Evolutionary conservation across 2,329 filamentous ascomycete genomes (phyloP).

Genomic region (Talaromyces sp.): DNA sequence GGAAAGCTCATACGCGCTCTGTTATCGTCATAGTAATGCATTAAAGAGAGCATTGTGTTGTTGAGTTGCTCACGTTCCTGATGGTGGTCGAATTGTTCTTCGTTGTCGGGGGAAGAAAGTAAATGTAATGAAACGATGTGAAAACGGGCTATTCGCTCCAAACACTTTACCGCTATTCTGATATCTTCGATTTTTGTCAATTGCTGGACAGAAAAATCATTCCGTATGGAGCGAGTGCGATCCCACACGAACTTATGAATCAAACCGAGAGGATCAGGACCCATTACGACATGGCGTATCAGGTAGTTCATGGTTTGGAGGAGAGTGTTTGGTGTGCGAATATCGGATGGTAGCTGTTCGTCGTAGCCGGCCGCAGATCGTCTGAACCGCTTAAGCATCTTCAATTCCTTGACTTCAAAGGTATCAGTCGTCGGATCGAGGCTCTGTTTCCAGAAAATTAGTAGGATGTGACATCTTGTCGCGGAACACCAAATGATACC

Average conservation of each 20-base stretch:
- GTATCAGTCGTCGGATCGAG: slow-evolving; percentile 36
- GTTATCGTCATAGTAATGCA: slow-evolving; percentile 61
- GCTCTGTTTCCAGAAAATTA: slow-evolving; percentile 29
- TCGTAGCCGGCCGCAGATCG: slow-evolving; percentile 63
- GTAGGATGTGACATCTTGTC: slow-evolving; percentile 10
- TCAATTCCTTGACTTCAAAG: slow-evolving; percentile 37
- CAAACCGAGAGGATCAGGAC: slow-evolving; percentile 49
- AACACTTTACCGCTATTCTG: slow-evolving; percentile 57
- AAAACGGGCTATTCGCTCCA: slow-evolving; percentile 63
- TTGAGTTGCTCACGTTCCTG: slow-evolving; percentile 66
- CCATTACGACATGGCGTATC: slow-evolving; percentile 52
- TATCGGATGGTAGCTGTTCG: slow-evolving; percentile 62
- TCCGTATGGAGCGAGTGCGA: slow-evolving; percentile 62
- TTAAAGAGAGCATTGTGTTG: slow-evolving; percentile 60
- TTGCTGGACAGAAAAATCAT: slow-evolving; percentile 64
- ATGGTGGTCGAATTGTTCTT: slow-evolving; percentile 55
- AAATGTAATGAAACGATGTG: slow-evolving; percentile 63
- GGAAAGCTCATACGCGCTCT: slow-evolving; percentile 50
- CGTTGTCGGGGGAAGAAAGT: slow-evolving; percentile 52
- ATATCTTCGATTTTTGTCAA: slow-evolving; percentile 58
- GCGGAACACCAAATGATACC: slow-evolving; percentile 36
- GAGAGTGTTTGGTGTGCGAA: slow-evolving; percentile 56
- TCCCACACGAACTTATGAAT: slow-evolving; percentile 67
- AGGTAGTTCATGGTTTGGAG: slow-evolving; percentile 50
- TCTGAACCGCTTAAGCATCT: slow-evolving; percentile 64